Conservation (phyloP, 73 alveolate genomes). For the Paramecium tetraurelia region DNA sequence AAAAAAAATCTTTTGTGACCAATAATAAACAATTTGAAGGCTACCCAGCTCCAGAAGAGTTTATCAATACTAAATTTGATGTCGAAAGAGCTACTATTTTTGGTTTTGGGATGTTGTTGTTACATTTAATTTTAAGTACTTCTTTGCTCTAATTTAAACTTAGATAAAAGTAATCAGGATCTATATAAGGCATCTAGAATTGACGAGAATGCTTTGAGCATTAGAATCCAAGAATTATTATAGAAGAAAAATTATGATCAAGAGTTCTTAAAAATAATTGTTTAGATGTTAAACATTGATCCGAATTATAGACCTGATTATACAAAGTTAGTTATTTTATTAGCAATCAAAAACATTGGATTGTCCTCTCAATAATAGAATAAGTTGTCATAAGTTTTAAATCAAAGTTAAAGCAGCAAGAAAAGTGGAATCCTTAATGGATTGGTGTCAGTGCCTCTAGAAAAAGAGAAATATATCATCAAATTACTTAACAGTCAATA, state of each 20-base stretch:
- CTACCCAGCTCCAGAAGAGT: constrained; percentile 7
- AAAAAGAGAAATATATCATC: neutral
- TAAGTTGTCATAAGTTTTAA: neutral
- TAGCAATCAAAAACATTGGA: neutral
- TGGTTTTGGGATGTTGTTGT: neutral
- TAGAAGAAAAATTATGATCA: neutral
- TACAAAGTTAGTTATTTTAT: neutral
- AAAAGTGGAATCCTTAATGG: neutral
- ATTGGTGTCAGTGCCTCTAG: neutral
- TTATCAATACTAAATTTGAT: neutral
- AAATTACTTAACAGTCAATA: neutral
- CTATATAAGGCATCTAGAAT: neutral
- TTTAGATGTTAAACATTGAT: neutral
- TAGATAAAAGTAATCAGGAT: neutral
- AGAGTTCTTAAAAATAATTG: neutral
- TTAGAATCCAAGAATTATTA: neutral
- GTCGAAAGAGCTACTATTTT: neutral
- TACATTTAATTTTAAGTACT: neutral
- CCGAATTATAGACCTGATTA: neutral
- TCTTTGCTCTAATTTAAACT: neutral
- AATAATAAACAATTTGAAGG: neutral
- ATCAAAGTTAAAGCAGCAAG: neutral
- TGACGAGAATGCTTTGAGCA: neutral
- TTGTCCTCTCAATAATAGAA: neutral
- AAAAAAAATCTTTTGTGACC: neutral